A percentile compares a stretch with the other conserved stretches of the same genome.
These are phyloP conservation scores for Verbascum thapsus DNA, from an alignment of 257 asterid genomes.

Conservation along the genomic window DNA sequence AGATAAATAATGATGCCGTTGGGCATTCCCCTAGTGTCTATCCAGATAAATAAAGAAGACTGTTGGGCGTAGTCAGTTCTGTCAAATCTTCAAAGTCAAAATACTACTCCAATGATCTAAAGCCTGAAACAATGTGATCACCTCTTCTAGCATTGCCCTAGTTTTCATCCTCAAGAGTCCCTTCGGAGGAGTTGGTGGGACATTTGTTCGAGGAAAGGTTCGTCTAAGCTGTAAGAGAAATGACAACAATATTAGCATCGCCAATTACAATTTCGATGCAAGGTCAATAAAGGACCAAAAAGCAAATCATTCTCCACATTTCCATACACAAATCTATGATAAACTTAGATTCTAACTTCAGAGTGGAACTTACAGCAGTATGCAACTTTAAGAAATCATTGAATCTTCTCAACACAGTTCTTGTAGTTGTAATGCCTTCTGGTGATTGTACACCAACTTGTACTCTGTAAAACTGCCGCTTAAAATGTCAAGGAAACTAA, in stretches of 20 bases:
- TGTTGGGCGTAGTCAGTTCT: no score
- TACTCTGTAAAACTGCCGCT: conserved; percentile 96
- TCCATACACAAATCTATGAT: conserved; percentile 12
- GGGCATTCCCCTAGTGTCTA: conserved; percentile 12
- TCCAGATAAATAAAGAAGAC: background rate
- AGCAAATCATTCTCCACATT: conserved; percentile 14
- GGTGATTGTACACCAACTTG: conserved; percentile 92
- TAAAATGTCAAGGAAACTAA: conserved; percentile 44
- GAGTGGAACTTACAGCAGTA: conserved; percentile 72
- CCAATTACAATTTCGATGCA: conserved; percentile 23
- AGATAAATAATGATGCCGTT: background rate
- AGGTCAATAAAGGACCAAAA: conserved; percentile 22
- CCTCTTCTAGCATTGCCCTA: conserved; percentile 92
- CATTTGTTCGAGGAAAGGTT: conserved; percentile 64
- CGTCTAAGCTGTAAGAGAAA: conserved; percentile 70
- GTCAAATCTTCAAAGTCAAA: conserved; percentile 19
- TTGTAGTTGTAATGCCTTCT: conserved; percentile 77
- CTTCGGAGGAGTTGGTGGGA: conserved; percentile 91
- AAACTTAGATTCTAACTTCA: conserved; percentile 22
- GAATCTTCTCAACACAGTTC: conserved; percentile 85
- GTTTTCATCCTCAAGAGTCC: conserved; percentile 84
- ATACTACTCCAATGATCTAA: conserved; percentile 23
- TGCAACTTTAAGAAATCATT: conserved; percentile 90
- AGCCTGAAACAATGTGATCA: conserved; percentile 32
- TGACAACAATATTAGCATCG: conserved; percentile 25